Evolutionary conservation across 495 filamentous ascomycete genomes (phyloP).

Genomic region (Podospora pseudocomata): DNA sequence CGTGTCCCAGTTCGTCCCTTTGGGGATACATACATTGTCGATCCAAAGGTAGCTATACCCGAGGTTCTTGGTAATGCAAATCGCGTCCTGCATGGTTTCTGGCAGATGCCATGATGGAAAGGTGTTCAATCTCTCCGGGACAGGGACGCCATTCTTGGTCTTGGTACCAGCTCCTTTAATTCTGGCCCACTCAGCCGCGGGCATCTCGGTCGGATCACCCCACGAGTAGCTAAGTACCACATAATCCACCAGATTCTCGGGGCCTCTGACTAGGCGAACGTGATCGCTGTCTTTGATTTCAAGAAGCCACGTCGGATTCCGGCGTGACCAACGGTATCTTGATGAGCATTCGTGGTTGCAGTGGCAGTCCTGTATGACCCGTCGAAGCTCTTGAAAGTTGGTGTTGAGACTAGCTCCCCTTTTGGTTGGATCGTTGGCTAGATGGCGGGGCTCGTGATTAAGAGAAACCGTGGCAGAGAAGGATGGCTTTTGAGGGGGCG

Average conservation of each 20-base stretch:
- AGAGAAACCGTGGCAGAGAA: constrained; percentile 24
- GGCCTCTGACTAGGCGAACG: constrained; percentile 21
- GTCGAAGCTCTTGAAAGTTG: constrained; percentile 23
- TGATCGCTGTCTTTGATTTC: constrained; percentile 23
- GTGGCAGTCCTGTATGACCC: constrained; percentile 27
- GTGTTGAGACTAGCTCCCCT: constrained; percentile 16
- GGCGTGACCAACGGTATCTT: constrained; percentile 30
- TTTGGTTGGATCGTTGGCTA: constrained; percentile 13
- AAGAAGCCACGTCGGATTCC: constrained; percentile 34
- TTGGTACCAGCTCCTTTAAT: constrained; percentile 32
- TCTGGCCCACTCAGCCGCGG: constrained; percentile 28
- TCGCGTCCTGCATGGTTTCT: constrained; percentile 33
- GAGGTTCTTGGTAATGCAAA: constrained; percentile 21
- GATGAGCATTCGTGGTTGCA: constrained; percentile 30
- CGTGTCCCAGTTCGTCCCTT: constrained; percentile 34
- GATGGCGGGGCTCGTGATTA: constrained; percentile 2
- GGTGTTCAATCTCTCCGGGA: constrained; percentile 24
- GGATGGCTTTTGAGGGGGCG: constrained; percentile 5
- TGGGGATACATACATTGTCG: constrained; percentile 34
- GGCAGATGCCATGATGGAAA: constrained; percentile 22
- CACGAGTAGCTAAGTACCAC: constrained; percentile 37
- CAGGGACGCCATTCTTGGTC: constrained; percentile 25
- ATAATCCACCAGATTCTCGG: constrained; percentile 21
- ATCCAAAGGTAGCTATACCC: constrained; percentile 31
- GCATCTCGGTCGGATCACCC: constrained; percentile 31